Evolutionary conservation across 768 basidiomycete genomes (phyloP), one percentile per base, ranked within the genome.

Genomic region (Collybia mongolica): DNA sequence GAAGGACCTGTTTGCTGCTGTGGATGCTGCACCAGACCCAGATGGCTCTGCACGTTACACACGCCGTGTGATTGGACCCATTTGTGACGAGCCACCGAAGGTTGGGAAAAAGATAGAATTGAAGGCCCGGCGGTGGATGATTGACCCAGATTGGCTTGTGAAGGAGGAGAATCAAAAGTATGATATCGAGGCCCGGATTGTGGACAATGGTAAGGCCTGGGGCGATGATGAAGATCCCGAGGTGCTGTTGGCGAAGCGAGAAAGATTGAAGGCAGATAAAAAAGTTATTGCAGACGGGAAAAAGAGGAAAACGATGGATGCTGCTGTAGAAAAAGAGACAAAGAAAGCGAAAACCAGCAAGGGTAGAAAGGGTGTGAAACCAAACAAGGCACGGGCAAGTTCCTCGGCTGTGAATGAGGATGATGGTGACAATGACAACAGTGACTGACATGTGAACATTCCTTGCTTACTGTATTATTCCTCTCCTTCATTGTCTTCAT

Each of bases 111-210:
- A 44, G 11, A 9, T 59, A 17, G 49, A 48, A 5, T 47, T 41
- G n/a, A 17, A 46, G n/a, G 59, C 49, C 15, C 48, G 48, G 5
- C 40, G 49, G 9, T 65, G 62, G 62, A 65, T 63, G 64, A 44
- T 65, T 17, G 29, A 52, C 22, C n/a, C 35, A 1, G 56, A 49
- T 5, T 63, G 58, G 58, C 54, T 61, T 9, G 38, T 19, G 1
- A 39, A 54, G 15, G 44, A 41, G 7, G 48, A 49, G 7, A 54
- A 65, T 40, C 18, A 35, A 18, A 26, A 43, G 14, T 60, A 35
- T 17, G 54, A 60, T 41, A 18, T 18, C 2, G 38, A 47, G 26
- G 46, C 11, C 12, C 14, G 23, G 2, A 49, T 62, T 40, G 50
- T 42, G 6, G 47, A 54, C 19, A 62, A 39, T 51, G 60, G 60